Base-by-base conservation (phyloP, 495 filamentous ascomycete genomes). In the Neurospora hispaniola region DNA sequence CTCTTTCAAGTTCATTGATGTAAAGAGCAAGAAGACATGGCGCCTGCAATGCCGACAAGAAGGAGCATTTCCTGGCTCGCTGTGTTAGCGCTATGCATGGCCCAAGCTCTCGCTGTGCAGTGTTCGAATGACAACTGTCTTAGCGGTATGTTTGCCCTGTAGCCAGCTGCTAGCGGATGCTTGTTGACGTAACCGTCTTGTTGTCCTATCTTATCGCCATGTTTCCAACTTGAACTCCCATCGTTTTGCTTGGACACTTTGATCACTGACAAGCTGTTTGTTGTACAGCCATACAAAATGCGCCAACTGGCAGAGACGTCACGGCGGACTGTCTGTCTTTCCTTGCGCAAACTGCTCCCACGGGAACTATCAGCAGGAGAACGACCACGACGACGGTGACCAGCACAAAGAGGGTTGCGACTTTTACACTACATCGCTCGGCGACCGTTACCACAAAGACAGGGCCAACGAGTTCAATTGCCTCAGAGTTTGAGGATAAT, bases 251-350 rank as follows among this genome's bases (percentile, higher is more conserved):
- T 14, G 38, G 6, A 6, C 35, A 38, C 35, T 14, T 16, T 18
- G 12, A 62, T 9, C 39, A 20, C 75, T 73, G 9, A 75, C 48
- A 10, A 5, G 4, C 3, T 27, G 31, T n/a, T 27, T 16, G 14
- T 16, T 59, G 46, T n/a, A 68, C 70, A 80, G 77, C 75, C 62
- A 66, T 79, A 27, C 48, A 71, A 62, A 70, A 73, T 59, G 75
- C 69, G 11, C 69, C 70, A 3, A 72, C 70, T 12, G 73, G 74
- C 2, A 75, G 70, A 46, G 76, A 77, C 59, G 75, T 71, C 40
- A 75, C 75, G 14, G 76, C 73, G 2, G 79, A 80, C 70, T 81
- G 79, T 68, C n/a, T 74, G 8, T 78, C 75, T 8, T 80, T 79
- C 69, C 20, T 44, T 11, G 35, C 11, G 54, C 40, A 69, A 18